Evolutionary conservation across 345 rosid species (phyloP), one percentile per base, ranked within the genome.

Genomic region (Eucalyptus tenuipes): DNA sequence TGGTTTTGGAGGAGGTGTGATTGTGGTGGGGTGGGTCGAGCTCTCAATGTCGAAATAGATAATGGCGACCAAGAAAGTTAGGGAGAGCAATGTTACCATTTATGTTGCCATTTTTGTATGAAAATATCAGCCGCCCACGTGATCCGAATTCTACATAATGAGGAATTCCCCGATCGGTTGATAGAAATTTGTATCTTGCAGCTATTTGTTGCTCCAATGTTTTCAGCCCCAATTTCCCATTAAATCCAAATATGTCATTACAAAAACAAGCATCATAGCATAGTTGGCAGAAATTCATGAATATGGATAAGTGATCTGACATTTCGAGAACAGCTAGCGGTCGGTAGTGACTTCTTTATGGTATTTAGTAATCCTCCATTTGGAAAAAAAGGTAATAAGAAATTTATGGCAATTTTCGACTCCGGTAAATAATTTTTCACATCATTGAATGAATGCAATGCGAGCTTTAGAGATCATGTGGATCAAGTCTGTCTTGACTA

Each of bases 341-440:
- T 61, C 0, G 8, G n/a, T 14, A 29, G 17, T 61, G 33, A 29
- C 33, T 61, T 61, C 13, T 52, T 52, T n/a, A 7, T 27, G 66
- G 31, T 12, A 59, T 59, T 27, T 27, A 59, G 16, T 27, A 59
- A 59, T 59, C 14, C 31, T 59, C 31, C 31, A 59, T 59, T 12
- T 25, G 66, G 7, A 57, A 27, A 59, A 24, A 5, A 55, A n/a
- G 55, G 75, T n/a, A 66, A 66, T 66, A 8, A 8, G 0, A 15
- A 16, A 37, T 8, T 31, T 31, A 3, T 0, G 7, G 81, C 4
- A 20, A 3, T 9, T 37, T 5, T 71, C 1, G 0, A 33, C 44
- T 8, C 44, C 1, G 1, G 16, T 27, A 12, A 59, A 1, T 11
- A 10, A 5, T 37, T 68, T 33, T 68, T 68, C 44, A 68, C 1